Base-by-base conservation (phyloP, 495 filamentous ascomycete species). In the Tricharina praecox region DNA sequence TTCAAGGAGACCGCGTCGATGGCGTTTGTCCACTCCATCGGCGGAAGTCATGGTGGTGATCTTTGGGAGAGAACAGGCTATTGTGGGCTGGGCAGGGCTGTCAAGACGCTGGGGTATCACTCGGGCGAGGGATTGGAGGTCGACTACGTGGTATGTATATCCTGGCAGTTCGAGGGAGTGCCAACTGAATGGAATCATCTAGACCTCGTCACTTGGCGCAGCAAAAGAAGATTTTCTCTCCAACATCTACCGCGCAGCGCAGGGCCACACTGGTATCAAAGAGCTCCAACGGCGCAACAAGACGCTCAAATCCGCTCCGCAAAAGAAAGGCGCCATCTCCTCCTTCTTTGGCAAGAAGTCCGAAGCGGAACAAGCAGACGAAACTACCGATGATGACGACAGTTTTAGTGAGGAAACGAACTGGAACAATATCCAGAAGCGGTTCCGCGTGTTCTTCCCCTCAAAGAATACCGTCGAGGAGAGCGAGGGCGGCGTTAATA, bases 361-460 rank as follows among this genome's bases (percentile, higher is more conserved):
- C 62, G 25, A 64, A 66, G 49, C 69, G 76, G 23, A 65, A 52
- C 4, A 24, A 60, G 10, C 53, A 50, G 35, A 30, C 49, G 24
- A 63, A 54, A 44, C 49, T 48, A 24, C 67, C 62, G 53, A 62
- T 20, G 56, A 68, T 21, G 44, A 63, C 26, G 38, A 45, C 15
- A 56, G 58, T 23, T 64, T 50, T 33, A 47, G 51, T 10, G 50
- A 62, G 15, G 62, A 61, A 18, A 51, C 50, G 2, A 54, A 54
- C 3, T 51, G 63, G 28, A 62, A 68, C 9, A 25, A 47, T 4
- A 60, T 85, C 28, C 63, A 66, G 25, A 55, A 70, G 4, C 63
- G 67, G 18, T 75, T 87, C 52, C 73, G 76, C 0, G 69, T 95
- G 2, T 94, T 85, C 57, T 97, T 88, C 53, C 92, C 90, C 0